phyloP scores from a whole-genome alignment of 169 alveolate species.

The Babesia bigemina region DNA sequence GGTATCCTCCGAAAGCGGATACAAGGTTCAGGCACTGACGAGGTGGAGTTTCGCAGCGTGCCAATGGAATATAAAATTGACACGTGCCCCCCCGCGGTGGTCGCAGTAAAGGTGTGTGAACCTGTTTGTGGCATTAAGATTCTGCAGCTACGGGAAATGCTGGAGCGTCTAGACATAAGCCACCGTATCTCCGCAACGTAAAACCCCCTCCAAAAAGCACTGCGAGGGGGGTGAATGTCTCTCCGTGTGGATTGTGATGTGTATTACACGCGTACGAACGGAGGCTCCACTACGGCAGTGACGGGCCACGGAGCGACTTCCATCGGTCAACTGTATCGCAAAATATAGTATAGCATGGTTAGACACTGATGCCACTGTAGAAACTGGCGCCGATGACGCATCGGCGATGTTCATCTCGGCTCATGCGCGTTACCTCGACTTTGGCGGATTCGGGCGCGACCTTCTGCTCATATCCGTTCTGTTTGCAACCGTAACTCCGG shows the following conservation, averaged over 20 bases:
- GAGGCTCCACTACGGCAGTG: no score
- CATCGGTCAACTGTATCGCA: no score
- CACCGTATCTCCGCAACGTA: background rate
- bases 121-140: background rate
- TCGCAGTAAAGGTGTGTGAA: background rate
- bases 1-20: background rate
- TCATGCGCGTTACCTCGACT: conserved; percentile 1
- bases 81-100: conserved; percentile 7
- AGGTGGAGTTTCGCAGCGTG: background rate
- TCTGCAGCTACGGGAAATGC: conserved; percentile 22
- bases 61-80: conserved; percentile 4
- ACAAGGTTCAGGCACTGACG: background rate
- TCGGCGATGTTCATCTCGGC: conserved; percentile 24
- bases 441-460: conserved; percentile 1
- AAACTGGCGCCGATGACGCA: conserved; percentile 23
- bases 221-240: background rate
- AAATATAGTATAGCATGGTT: conserved; percentile 8
- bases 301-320: no score
- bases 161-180: background rate
- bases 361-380: conserved; percentile 9
- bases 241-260: conserved; percentile 1
- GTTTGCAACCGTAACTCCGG: background rate
- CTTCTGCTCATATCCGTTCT: background rate
- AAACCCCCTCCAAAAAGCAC: no score
- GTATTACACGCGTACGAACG: background rate